Evolutionary conservation across 2,329 filamentous ascomycete species (phyloP).

Genomic region (Calonectria pseudoturangicola): DNA sequence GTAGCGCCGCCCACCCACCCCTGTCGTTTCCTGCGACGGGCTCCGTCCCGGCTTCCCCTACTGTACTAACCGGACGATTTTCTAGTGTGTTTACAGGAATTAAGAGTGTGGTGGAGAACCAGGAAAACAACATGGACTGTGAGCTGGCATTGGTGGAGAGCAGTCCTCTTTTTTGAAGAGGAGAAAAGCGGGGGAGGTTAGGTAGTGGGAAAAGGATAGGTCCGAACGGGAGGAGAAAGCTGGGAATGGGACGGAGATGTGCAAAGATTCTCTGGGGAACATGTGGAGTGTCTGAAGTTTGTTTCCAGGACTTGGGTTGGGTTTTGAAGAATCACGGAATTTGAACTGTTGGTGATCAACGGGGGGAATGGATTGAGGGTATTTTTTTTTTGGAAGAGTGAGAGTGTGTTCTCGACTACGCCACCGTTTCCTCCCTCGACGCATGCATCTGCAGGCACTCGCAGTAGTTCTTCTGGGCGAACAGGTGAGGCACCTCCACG

Average conservation of each 20-base stretch:
- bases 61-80: not conserved
- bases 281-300: not conserved
- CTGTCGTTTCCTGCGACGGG: slow-evolving; percentile 1
- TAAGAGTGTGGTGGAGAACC: not conserved
- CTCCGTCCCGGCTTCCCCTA: not conserved
- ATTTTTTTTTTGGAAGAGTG: not conserved
- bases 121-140: not conserved
- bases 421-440: not conserved
- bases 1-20: not conserved
- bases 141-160: slow-evolving; percentile 12
- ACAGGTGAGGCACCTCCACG: not conserved
- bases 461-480: not conserved
- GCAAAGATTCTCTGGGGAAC: not conserved
- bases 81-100: not conserved
- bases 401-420: not conserved
- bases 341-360: too few species aligned
- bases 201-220: not conserved
- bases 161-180: not conserved
- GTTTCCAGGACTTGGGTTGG: too few species aligned
- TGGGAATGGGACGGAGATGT: slow-evolving; percentile 20
- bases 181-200: not conserved
- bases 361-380: not conserved
- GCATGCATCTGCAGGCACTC: not conserved
- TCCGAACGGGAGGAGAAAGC: not conserved
- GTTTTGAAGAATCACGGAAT: too few species aligned